Conservation (phyloP, 2,329 filamentous ascomycete species). For the Xylaria sp. region DNA sequence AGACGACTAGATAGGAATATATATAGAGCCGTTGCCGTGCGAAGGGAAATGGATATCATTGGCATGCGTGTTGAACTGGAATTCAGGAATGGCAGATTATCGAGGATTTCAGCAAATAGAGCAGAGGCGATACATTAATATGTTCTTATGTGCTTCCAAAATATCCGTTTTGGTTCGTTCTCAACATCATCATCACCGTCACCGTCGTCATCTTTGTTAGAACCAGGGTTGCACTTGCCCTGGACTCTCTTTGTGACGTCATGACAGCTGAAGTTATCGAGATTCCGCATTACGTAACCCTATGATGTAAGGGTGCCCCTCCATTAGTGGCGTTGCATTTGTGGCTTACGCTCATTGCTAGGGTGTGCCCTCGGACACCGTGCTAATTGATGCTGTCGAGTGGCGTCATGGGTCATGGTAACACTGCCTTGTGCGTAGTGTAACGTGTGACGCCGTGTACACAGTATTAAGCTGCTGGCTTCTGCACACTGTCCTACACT, state of each 20-base stretch:
- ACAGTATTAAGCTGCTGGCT: background rate
- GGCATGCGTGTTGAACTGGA: no score
- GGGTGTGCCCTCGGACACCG: background rate
- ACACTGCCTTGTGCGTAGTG: background rate
- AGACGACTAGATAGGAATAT: no score
- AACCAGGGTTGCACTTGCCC: background rate
- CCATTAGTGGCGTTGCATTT: constrained; percentile 1
- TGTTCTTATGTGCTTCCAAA: no score
- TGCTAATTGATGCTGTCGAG: background rate
- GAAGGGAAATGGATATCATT: no score
- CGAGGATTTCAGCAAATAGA: no score
- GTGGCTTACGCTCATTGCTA: background rate
- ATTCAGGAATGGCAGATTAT: no score
- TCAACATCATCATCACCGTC: background rate
- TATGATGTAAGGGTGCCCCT: background rate
- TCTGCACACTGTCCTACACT: background rate
- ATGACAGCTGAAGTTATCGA: background rate
- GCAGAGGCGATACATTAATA: no score
- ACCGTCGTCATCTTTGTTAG: background rate
- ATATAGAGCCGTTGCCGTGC: no score
- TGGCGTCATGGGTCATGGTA: background rate
- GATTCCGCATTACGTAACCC: background rate
- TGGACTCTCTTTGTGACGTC: constrained; percentile 8
- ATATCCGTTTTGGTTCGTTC: background rate
- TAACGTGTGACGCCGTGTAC: background rate